Evolutionary conservation across 352 stramenopile species (phyloP), one percentile per base, ranked within the genome.

Genomic region (Elongisporangium prolatum): DNA sequence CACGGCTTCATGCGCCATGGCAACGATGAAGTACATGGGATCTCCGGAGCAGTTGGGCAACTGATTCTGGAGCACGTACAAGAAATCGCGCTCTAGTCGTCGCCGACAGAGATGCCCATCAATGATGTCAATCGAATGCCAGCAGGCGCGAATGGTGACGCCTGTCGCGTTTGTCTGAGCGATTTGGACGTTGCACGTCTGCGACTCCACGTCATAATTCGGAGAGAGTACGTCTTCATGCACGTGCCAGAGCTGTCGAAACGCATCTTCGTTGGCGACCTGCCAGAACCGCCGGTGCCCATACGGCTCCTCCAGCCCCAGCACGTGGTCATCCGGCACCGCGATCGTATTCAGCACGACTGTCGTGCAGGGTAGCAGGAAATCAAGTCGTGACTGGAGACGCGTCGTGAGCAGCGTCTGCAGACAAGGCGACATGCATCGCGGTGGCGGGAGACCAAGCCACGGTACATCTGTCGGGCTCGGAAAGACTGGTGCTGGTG

Each of bases 81-180:
- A 20, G 48, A 76, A 69, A 61, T 91, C 81, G 16, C 80, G 80
- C 52, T 86, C 81, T 10, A 71, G 50, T 0, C 84, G 74, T 38
- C 50, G 54, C 1, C 77, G 75, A 60, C 70, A 76, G 21, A 93
- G 57, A 5, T 71, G 55, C 0, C 58, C 50, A 24, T 62, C 57
- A 1, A 73, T 56, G 0, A 61, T 52, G 16, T 82, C 73, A 2
- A 77, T 63, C 0, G 73, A 67, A 51, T 93, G 81, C 84, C 84
- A 93, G 47, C 68, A 82, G 48, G 84, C 87, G 14, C 84, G 79
- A 11, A 81, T 79, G 20, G 75, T 77, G 2, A 91, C 67, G 4
- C 81, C 74, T 9, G 77, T 65, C 6, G 67, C 61, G 48, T 93
- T 93, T 0, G 74, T 59, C 18, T 85, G 75, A 2, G 80, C 84